Base-by-base conservation (phyloP, 108 stramenopile genomes). In the Skeletonema marinoi region DNA sequence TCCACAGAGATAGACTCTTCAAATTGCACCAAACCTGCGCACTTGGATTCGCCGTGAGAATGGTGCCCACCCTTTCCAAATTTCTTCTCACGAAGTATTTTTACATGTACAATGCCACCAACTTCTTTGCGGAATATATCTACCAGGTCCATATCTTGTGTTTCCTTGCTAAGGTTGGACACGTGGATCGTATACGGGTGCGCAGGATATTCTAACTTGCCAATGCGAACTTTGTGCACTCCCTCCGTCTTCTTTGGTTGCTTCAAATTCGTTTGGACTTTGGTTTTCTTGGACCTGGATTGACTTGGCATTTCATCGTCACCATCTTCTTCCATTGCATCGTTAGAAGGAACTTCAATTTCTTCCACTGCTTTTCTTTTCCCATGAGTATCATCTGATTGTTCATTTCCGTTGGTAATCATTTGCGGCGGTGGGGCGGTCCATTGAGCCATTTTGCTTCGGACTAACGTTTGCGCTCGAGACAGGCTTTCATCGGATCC, bases 171-270 rank as follows among this genome's bases (percentile, higher is more conserved):
- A 2, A 97, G 81, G 50, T 89, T 88, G 11, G 90, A 88, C 12
- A 95, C 89, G 41, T 90, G 86, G n/a, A 97, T 85, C 11, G 96
- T 94, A 78, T 82, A 93, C 12, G 96, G 96, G 76, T 97, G 96
- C 6, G 91, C 93, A n/a, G 91, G 92, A 71, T 91, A 92, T 19
- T 92, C 89, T 32, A 93, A 42, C 32, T 93, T 86, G 25, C 94
- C 94, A 46, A 93, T 75, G 19, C 87, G 74, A 46, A 95, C 90
- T 74, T 82, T 92, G 81, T 92, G 88, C 42, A 70, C 78, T 5
- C 71, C 65, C 48, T 78, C 73, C 59, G 73, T 71, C 70, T 80
- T 88, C 46, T 87, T 88, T 19, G 66, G 72, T 32, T 80, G 78
- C 44, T 81, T 80, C 61, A 84, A 65, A 69, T 83, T 58, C 7